Evolutionary conservation across 2,329 filamentous ascomycete species (phyloP).

Genomic region (Hypoxylon sp.): DNA sequence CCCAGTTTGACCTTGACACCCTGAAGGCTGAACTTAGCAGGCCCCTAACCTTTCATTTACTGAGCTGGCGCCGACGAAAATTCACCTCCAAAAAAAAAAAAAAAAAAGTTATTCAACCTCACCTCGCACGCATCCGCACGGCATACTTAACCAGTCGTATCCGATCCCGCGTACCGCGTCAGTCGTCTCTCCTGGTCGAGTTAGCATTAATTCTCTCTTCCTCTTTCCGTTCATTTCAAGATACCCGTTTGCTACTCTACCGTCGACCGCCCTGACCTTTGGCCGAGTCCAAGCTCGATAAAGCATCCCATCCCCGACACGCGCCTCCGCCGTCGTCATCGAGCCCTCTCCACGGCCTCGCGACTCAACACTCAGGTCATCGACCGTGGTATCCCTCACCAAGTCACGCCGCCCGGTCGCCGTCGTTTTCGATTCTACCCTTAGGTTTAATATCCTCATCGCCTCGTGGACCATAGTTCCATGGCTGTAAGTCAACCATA

Average conservation of each 20-base stretch:
- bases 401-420: neutral
- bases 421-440: neutral
- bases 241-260: slow-evolving; percentile 28
- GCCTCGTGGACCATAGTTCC: slow-evolving; percentile 17
- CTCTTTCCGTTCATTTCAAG: slow-evolving; percentile 34
- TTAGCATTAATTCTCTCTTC: slow-evolving; percentile 26
- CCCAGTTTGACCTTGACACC: slow-evolving; percentile 6
- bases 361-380: neutral
- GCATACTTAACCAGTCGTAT: neutral
- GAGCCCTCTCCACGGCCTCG: neutral
- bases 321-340: slow-evolving; percentile 19
- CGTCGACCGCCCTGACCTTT: neutral
- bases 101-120: neutral
- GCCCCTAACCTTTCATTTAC: slow-evolving; percentile 14
- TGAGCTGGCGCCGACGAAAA: slow-evolving; percentile 6
- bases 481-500: slow-evolving; percentile 34
- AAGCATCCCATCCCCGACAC: neutral
- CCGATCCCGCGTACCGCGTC: slow-evolving; percentile 1
- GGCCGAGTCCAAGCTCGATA: neutral
- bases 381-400: neutral
- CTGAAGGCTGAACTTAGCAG: no score
- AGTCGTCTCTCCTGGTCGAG: slow-evolving; percentile 1
- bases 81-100: no score
- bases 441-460: neutral
- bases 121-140: neutral